Evolutionary conservation across 2,329 filamentous ascomycete species (phyloP).

Genomic region (Cercospora sp.): DNA sequence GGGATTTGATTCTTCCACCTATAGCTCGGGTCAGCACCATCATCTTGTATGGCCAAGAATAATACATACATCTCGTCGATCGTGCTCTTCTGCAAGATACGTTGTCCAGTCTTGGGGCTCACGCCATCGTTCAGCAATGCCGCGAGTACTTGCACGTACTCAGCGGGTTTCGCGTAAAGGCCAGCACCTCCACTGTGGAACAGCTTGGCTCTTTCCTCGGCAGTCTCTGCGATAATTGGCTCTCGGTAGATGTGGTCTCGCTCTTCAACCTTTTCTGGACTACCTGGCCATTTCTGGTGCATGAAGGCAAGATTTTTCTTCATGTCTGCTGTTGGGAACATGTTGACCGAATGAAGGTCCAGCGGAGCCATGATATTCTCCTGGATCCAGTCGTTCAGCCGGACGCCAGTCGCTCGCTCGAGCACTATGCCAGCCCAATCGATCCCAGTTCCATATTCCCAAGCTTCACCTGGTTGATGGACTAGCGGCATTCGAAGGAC

Average conservation of each 20-base stretch:
- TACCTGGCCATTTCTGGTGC: constrained; percentile 52
- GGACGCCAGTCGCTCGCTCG: constrained; percentile 46
- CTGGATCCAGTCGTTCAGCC: constrained; percentile 50
- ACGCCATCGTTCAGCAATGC: constrained; percentile 65
- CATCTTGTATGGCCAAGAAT: constrained; percentile 36
- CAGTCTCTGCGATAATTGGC: constrained; percentile 48
- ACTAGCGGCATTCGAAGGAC: constrained; percentile 56
- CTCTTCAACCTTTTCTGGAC: constrained; percentile 29
- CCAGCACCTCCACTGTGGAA: constrained; percentile 65
- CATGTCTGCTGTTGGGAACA: constrained; percentile 59
- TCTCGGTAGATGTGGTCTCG: constrained; percentile 55
- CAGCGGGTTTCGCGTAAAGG: constrained; percentile 58
- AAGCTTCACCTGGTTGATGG: constrained; percentile 63
- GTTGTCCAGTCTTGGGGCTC: constrained; percentile 56
- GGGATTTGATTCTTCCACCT: constrained; percentile 57
- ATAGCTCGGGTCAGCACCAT: constrained; percentile 50
- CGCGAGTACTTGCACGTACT: constrained; percentile 64
- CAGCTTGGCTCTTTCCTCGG: constrained; percentile 47
- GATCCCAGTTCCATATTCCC: constrained; percentile 56
- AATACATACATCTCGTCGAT: constrained; percentile 62
- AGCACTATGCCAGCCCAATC: constrained; percentile 54
- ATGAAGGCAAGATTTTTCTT: constrained; percentile 57
- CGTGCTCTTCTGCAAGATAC: constrained; percentile 58
- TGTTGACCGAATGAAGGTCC: constrained; percentile 53
- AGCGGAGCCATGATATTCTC: constrained; percentile 51